Percentiles rank a stretch among this genome's conserved stretches.
Evolutionary conservation across 441 rosid genomes (phyloP).

Genomic region (Capsella rubella): DNA sequence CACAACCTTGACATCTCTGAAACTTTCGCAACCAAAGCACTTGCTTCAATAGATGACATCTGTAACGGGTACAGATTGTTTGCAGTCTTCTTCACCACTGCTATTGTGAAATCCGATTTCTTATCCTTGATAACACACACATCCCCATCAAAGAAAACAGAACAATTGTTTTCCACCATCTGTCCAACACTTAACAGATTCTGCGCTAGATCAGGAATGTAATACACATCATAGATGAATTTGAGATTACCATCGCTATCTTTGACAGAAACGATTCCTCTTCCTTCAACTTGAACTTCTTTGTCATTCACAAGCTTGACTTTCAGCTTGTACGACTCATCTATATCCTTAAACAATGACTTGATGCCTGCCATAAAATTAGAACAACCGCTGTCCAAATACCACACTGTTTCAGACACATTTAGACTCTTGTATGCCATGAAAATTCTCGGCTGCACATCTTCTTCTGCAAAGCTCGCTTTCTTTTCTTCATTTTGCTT

Average conservation of each 20-base stretch:
- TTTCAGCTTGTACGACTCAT: slow-evolving; percentile 1
- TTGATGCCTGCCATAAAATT: neutral
- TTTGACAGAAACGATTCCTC: neutral
- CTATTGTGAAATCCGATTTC: neutral
- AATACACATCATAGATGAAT: slow-evolving; percentile 6
- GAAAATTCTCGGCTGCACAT: neutral
- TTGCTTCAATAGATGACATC: neutral
- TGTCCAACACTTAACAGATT: slow-evolving; percentile 6
- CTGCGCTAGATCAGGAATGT: slow-evolving; percentile 1
- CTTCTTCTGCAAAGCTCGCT: neutral
- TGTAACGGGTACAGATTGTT: neutral
- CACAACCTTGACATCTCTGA: neutral
- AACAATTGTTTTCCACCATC: neutral
- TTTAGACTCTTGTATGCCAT: neutral
- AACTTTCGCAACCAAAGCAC: too few relatives aligned
- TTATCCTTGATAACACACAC: neutral
- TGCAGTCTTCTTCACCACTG: neutral
- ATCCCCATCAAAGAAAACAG: neutral
- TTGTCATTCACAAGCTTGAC: slow-evolving; percentile 8
- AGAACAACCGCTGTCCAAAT: neutral
- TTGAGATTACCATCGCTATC: slow-evolving; percentile 3
- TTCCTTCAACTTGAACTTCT: neutral
- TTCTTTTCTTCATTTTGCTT: slow-evolving; percentile 1
- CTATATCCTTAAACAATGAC: neutral
- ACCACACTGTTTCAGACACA: neutral